Evolutionary conservation across 2,329 filamentous ascomycete genomes (phyloP).

Genomic region (Alternaria novae-zelandiae): DNA sequence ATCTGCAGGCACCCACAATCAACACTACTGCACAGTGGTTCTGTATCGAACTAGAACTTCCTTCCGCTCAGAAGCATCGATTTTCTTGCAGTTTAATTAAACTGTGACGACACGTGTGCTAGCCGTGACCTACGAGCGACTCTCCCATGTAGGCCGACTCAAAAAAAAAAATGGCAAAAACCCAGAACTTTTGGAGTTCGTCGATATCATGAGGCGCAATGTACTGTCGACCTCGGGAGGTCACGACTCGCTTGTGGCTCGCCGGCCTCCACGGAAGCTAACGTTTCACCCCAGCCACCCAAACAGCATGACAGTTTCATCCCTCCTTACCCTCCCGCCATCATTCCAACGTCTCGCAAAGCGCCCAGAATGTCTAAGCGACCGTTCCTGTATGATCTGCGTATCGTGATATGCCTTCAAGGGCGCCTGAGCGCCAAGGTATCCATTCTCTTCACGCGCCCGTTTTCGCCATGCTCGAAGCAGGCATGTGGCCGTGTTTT

Average conservation of each 20-base stretch:
- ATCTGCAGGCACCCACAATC: neutral
- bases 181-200: neutral
- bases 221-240: neutral
- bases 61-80: neutral
- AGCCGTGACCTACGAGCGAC: neutral
- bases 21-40: neutral
- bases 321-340: neutral
- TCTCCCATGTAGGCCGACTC: neutral
- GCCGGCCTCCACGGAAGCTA: slow-evolving; percentile 1
- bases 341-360: slow-evolving; percentile 2
- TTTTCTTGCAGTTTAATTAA: neutral
- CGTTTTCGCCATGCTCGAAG: neutral
- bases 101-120: neutral
- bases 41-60: neutral
- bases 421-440: neutral
- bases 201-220: neutral
- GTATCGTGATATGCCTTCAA: slow-evolving; percentile 14
- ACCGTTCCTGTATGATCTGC: slow-evolving; percentile 20
- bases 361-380: neutral
- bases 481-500: neutral
- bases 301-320: slow-evolving; percentile 14
- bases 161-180: neutral
- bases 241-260: neutral
- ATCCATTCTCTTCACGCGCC: slow-evolving; percentile 8
- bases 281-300: slow-evolving; percentile 11